Conservation (phyloP, 345 rosid species). For the Eucalyptus sp. region DNA sequence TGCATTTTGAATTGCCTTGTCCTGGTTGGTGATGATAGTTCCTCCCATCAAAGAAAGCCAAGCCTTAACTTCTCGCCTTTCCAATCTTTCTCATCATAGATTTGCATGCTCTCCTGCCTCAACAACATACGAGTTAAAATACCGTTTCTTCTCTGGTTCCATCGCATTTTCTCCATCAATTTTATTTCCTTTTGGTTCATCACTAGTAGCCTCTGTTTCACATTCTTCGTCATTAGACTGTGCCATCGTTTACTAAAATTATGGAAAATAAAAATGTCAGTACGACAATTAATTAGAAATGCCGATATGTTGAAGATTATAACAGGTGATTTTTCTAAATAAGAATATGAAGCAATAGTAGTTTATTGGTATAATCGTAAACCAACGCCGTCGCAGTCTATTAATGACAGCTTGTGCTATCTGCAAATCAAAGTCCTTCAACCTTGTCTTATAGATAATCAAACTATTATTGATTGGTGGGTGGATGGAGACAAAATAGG, state of each 20-base stretch:
- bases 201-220: no score
- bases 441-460: neutral
- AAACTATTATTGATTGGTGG: neutral
- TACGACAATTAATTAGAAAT: no score
- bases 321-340: neutral
- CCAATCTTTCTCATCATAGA: no score
- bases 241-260: neutral
- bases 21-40: neutral
- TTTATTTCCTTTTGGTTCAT: no score
- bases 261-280: no score
- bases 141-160: no score
- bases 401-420: neutral
- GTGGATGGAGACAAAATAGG: neutral
- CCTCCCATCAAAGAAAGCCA: neutral
- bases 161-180: no score
- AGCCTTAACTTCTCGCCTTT: accelerated
- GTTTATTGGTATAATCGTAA: neutral
- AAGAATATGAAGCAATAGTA: neutral
- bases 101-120: no score
- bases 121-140: no score
- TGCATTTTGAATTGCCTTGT: neutral
- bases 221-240: neutral
- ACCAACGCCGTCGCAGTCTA: neutral
- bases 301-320: neutral
- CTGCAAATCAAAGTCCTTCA: neutral